Conservation (phyloP, 257 asterid species). For the Perilla frutescens region DNA sequence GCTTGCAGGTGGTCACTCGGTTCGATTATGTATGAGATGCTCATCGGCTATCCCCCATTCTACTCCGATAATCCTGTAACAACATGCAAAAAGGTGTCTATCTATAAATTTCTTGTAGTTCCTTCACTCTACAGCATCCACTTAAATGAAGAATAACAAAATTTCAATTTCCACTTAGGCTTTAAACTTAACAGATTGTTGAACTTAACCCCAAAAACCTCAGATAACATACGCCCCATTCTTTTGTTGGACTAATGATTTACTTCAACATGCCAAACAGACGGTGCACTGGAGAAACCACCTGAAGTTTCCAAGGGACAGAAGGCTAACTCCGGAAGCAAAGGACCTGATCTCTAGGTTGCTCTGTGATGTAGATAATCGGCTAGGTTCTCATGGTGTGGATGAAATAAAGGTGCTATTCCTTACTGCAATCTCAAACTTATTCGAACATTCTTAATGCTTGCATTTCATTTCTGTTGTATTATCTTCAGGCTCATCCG, state of each 20-base stretch:
- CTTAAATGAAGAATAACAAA: no score
- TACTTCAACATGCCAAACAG: slow-evolving; percentile 39
- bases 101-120: background rate
- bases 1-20: slow-evolving; percentile 94
- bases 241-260: no score
- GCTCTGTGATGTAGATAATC: slow-evolving; percentile 63
- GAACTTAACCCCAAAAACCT: no score
- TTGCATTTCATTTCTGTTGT: background rate
- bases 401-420: slow-evolving; percentile 68
- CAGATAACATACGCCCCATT: no score
- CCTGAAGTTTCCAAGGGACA: slow-evolving; percentile 66
- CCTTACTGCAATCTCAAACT: slow-evolving; percentile 14
- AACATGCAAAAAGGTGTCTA: slow-evolving; percentile 80
- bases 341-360: slow-evolving; percentile 67
- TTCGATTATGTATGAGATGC: slow-evolving; percentile 93
- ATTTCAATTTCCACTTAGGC: no score
- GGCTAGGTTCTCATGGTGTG: slow-evolving; percentile 82
- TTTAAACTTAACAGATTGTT: no score
- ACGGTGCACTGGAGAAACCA: slow-evolving; percentile 77
- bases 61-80: slow-evolving; percentile 83
- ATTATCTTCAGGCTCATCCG: slow-evolving; percentile 67
- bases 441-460: slow-evolving; percentile 1
- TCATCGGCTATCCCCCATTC: slow-evolving; percentile 91
- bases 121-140: no score
- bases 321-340: slow-evolving; percentile 70